Percentiles rank a stretch among this genome's conserved stretches.
These are phyloP conservation scores for Exophiala sp. DNA, from an alignment of 2,329 filamentous ascomycete species.

Conservation along the genomic window DNA sequence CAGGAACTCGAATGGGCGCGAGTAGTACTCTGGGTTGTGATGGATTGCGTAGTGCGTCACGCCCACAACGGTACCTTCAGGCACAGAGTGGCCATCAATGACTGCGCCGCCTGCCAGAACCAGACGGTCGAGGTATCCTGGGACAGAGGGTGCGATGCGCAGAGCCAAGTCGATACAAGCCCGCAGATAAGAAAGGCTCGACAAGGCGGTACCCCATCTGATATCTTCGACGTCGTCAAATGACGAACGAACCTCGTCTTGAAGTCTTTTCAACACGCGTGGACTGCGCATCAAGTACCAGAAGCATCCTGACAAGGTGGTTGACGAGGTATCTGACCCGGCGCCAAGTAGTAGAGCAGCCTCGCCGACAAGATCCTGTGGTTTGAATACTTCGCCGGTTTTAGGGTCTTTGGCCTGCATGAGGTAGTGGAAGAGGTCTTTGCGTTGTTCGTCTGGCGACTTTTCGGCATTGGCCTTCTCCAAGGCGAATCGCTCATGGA, in stretches of 20 bases:
- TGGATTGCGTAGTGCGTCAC: conserved; percentile 35
- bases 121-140: conserved; percentile 31
- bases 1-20: conserved; percentile 30
- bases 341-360: conserved; percentile 13
- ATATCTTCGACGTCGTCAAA: conserved; percentile 40
- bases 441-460: conserved; percentile 38
- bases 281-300: conserved; percentile 41
- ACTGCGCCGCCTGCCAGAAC: conserved; percentile 31
- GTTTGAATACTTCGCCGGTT: conserved; percentile 34
- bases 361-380: conserved; percentile 18
- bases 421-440: conserved; percentile 50
- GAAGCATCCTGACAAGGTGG: conserved; percentile 36
- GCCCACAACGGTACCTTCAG: conserved; percentile 34
- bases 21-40: conserved; percentile 34
- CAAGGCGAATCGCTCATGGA: conserved; percentile 36
- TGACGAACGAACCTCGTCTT: conserved; percentile 34
- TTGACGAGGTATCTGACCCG: conserved; percentile 42
- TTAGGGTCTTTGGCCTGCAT: conserved; percentile 47
- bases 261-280: conserved; percentile 31
- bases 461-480: conserved; percentile 28
- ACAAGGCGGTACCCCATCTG: conserved; percentile 32
- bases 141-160: conserved; percentile 34
- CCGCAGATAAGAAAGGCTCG: conserved; percentile 38
- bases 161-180: conserved; percentile 42
- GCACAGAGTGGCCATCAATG: conserved; percentile 35